Evolutionary conservation across 176 grass and related monocot genomes (phyloP).

Genomic region (Ensete glaucum): DNA sequence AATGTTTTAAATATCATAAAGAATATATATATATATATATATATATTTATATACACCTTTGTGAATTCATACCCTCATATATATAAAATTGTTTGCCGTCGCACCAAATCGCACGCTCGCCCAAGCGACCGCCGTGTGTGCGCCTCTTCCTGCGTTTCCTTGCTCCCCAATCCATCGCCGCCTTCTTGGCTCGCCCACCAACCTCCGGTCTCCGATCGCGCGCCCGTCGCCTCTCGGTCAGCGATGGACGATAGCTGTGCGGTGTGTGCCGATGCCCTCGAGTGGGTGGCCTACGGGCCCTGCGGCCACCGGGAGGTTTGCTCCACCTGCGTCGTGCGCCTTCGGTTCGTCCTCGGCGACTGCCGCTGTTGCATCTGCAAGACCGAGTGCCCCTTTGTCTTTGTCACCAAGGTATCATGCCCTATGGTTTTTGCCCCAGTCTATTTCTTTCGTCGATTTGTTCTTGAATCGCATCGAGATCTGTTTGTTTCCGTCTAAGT

Average conservation of each 20-base stretch:
- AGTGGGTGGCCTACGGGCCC: conserved; percentile 78
- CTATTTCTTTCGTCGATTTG: conserved; percentile 9
- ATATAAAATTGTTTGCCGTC: too few relatives aligned
- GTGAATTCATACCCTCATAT: too few relatives aligned
- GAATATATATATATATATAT: too few relatives aligned
- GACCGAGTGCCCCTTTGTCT: conserved; percentile 51
- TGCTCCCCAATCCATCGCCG: neutral
- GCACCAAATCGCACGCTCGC: too few relatives aligned
- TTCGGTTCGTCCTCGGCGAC: conserved; percentile 70
- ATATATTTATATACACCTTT: too few relatives aligned
- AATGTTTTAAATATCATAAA: too few relatives aligned
- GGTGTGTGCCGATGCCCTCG: conserved; percentile 70
- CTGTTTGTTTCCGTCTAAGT: neutral
- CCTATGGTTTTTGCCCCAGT: conserved; percentile 18
- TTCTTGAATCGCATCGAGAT: conserved; percentile 1
- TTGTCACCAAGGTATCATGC: conserved; percentile 57
- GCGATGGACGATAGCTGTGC: conserved; percentile 81
- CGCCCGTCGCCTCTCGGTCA: neutral
- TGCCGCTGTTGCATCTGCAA: conserved; percentile 83
- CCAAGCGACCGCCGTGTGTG: neutral
- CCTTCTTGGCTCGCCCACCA: neutral
- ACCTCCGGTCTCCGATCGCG: neutral
- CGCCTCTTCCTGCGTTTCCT: neutral
- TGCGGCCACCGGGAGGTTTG: conserved; percentile 93
- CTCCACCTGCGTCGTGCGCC: conserved; percentile 79